These are phyloP conservation scores for Nannochloropsis limnetica DNA, from an alignment of 352 stramenopile species.

Conservation along the genomic window DNA sequence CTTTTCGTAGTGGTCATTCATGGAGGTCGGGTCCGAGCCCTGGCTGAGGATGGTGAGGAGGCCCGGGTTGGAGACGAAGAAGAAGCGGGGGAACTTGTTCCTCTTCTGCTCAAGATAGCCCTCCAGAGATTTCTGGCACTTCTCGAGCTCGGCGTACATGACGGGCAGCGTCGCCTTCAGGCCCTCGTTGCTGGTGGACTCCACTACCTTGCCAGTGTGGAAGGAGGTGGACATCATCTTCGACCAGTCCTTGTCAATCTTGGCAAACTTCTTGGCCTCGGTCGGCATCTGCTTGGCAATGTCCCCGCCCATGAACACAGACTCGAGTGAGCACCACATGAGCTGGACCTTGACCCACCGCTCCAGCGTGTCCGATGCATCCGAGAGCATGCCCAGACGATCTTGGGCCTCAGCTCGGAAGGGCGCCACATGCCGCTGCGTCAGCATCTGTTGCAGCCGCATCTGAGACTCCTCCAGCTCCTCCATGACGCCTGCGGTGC, in stretches of 20 bases:
- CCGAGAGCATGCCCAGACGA: constrained; percentile 81
- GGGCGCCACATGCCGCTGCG: constrained; percentile 87
- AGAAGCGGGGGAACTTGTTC: constrained; percentile 97
- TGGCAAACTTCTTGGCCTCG: constrained; percentile 95
- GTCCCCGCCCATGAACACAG: constrained; percentile 94
- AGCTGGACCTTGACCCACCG: constrained; percentile 93
- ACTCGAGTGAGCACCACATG: constrained; percentile 95
- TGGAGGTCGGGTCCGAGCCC: constrained; percentile 86
- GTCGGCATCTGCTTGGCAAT: constrained; percentile 97
- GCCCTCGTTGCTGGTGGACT: constrained; percentile 86
- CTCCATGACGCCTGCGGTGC: constrained; percentile 84
- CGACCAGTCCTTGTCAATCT: constrained; percentile 94
- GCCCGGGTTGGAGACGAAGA: constrained; percentile 95
- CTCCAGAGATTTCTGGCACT: constrained; percentile 94
- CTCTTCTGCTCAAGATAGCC: constrained; percentile 96
- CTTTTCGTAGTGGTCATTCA: constrained; percentile 98
- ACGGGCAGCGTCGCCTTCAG: constrained; percentile 88
- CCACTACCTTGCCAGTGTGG: constrained; percentile 77
- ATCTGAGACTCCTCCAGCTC: constrained; percentile 95
- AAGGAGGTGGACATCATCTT: constrained; percentile 90
- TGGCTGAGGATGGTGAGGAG: constrained; percentile 94
- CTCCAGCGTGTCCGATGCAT: constrained; percentile 93
- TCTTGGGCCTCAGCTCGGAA: constrained; percentile 89
- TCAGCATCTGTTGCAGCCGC: constrained; percentile 95
- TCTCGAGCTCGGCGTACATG: constrained; percentile 95